Base-by-base conservation (phyloP, 108 stramenopile species). In the Discostella stelligeroides region DNA sequence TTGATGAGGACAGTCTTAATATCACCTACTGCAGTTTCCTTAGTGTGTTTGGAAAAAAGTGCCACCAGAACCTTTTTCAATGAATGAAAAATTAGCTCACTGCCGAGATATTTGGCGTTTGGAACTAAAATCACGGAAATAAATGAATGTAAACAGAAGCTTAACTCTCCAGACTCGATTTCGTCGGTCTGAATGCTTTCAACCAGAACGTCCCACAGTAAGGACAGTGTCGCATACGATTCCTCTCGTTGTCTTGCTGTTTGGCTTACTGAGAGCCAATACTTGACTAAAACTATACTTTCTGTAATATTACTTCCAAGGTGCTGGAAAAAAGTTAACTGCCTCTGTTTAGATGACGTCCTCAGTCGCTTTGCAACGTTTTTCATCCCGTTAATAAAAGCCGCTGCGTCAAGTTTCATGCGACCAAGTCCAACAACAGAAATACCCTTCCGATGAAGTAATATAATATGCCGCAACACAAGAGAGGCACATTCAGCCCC, bases 281-380 rank as follows among this genome's bases (percentile, higher is more conserved):
- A 72, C 25, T 72, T 75, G 28, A 70, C 79, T n/a, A 81, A 18
- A 30, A 89, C 71, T 4, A 86, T 53, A 21, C 72, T 60, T 38
- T 85, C 88, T 7, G 84, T 82, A 30, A 85, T 39, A 41, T 83
- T 87, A 18, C 84, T 89, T 12, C 88, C 85, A 41, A 70, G 61
- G 8, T 46, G 46, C 64, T 58, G 47, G 73, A 77, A 42, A 49
- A 58, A 67, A 47, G 56, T 27, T 57, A 67, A 34, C 69, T 57
- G 29, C 62, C 62, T 34, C 65, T 25, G 69, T 38, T 43, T 30
- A 25, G 55, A 53, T 38, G 62, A 45, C 24, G 41, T 43, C 21
- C 25, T 49, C 20, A 80, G 47, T 6, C 73, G 61, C 15, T 67
- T 80, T 17, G 68, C 63, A 39, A 80, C 72, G 51, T 60, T 61